Percentiles rank a stretch among this genome's conserved stretches.
Evolutionary conservation across 495 filamentous ascomycete genomes (phyloP).

Genomic region (Neurospora cerealis): DNA sequence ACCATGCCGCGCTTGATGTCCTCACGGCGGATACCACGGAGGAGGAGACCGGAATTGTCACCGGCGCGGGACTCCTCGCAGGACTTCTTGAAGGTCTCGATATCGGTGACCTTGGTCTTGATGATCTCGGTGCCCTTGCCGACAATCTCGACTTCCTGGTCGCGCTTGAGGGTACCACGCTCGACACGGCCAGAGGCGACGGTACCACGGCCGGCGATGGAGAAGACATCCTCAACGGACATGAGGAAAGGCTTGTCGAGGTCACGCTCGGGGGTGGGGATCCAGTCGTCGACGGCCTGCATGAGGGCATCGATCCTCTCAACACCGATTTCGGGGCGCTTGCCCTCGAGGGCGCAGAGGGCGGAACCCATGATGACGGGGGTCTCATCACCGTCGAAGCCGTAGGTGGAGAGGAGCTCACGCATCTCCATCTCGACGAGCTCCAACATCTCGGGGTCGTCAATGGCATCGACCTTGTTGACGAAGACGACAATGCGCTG

Average conservation of each 20-base stretch:
- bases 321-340: conserved; percentile 76
- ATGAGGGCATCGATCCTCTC: conserved; percentile 81
- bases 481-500: conserved; percentile 98
- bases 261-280: conserved; percentile 83
- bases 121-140: conserved; percentile 67
- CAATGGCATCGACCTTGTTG: conserved; percentile 95
- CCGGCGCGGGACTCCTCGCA: conserved; percentile 89
- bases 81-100: conserved; percentile 99
- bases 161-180: conserved; percentile 85
- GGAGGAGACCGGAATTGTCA: conserved; percentile 95
- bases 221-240: conserved; percentile 98
- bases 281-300: conserved; percentile 87
- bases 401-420: conserved; percentile 82
- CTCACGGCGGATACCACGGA: conserved; percentile 90
- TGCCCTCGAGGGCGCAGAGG: conserved; percentile 85
- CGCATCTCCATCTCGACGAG: conserved; percentile 99
- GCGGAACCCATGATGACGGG: conserved; percentile 95
- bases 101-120: conserved; percentile 98
- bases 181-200: conserved; percentile 95
- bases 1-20: conserved; percentile 94
- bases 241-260: conserved; percentile 97
- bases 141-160: conserved; percentile 85
- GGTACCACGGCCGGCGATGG: conserved; percentile 93
- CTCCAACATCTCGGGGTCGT: conserved; percentile 98
- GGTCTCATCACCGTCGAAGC: conserved; percentile 96